Evolutionary conservation across 257 asterid genomes (phyloP).

Genomic region (Solanum dulcamara): DNA sequence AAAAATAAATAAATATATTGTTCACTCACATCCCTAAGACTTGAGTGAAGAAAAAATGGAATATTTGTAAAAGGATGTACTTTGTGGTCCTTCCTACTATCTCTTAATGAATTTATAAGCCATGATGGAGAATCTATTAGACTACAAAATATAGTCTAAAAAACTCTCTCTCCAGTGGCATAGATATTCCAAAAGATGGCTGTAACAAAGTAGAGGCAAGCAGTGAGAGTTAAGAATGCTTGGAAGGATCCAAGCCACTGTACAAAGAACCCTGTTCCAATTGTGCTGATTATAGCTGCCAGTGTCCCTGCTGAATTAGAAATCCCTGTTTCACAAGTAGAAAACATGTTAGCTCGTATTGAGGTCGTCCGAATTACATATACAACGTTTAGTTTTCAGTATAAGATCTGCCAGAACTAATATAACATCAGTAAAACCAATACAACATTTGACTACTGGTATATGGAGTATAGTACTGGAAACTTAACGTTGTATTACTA

Average conservation of each 20-base stretch:
- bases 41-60: constrained; percentile 1
- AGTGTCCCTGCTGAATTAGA: constrained; percentile 92
- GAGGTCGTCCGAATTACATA: background rate
- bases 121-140: background rate
- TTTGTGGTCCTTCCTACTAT: background rate
- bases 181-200: constrained; percentile 75
- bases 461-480: background rate
- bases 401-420: background rate
- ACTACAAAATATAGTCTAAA: constrained; percentile 19
- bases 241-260: constrained; percentile 93
- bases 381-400: background rate
- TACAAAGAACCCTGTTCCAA: constrained; percentile 82
- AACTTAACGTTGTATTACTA: background rate
- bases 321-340: constrained; percentile 33
- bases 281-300: constrained; percentile 85
- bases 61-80: background rate
- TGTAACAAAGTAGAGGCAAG: constrained; percentile 76
- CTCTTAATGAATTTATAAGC: background rate
- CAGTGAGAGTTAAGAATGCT: constrained; percentile 75
- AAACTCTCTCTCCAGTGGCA: constrained; percentile 86
- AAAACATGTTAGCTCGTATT: background rate
- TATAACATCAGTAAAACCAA: background rate
- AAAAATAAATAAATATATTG: background rate
- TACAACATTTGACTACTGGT: background rate
- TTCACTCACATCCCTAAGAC: background rate